Base-by-base conservation (phyloP, 345 rosid genomes). In the Lumnitzera littorea region DNA sequence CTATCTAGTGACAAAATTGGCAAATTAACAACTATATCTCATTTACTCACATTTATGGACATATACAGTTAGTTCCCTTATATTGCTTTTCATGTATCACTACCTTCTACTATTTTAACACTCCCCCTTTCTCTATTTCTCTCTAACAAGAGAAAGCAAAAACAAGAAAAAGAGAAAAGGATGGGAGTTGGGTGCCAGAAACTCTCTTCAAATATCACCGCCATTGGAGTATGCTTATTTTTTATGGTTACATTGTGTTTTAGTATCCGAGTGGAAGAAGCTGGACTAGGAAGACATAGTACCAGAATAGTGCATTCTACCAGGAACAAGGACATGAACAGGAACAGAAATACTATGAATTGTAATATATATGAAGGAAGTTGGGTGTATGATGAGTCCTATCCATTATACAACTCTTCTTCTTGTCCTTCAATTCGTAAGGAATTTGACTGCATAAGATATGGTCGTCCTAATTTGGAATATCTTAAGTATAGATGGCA, bases 401-500 rank as follows among this genome's bases (percentile, higher is more conserved):
- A 79, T 57, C 98, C 96, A 54, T 85, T 82, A 53, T 91, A 87
- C 36, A 56, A 84, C 60, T 79, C 98, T 54, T 64, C 91, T 0
- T 53, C 70, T 11, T 91, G 98, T 54, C 94, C 94, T 1, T 80
- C 73, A 66, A 77, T 91, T 59, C 86, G 87, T 63, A 84, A 82
- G 70, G 92, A 91, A 62, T 91, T 80, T 55, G 82, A 91, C 61
- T 91, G 98, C 76, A 66, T 74, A 52, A 82, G 85, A 63, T 92
- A 78, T 24, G 96, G 96, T 48, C 96, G 96, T 36, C 85, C 88
- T 3, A 96, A 89, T 67, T 79, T 52, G n/a, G 65, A 59, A 52
- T 92, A 89, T 58, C 92, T 87, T 52, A 73, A 67, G 13, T 87
- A 79, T 53, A 70, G 98, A 67, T 92, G 98, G 96, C 88, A 85